phyloP scores from a whole-genome alignment of 768 basidiomycete genomes.

The Tricholoma furcatifolium region DNA sequence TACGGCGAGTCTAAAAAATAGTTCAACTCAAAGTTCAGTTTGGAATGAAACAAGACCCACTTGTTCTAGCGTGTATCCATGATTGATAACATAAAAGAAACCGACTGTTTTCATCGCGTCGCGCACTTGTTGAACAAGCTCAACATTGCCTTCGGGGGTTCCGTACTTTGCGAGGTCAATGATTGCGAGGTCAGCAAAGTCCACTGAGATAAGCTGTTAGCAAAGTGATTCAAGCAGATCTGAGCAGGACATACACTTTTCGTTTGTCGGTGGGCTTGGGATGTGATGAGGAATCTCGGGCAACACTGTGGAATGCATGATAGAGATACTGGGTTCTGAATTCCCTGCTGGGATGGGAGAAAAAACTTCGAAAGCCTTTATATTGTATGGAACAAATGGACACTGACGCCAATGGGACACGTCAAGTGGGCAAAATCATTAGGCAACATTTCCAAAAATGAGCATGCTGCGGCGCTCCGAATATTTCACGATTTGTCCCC shows the following conservation, averaged over 20 bases:
- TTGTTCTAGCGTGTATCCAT: constrained; percentile 42
- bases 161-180: constrained; percentile 46
- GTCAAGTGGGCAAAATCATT: too few relatives aligned
- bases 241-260: constrained; percentile 3
- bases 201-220: constrained; percentile 19
- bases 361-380: too few relatives aligned
- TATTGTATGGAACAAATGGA: too few relatives aligned
- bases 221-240: not conserved
- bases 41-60: constrained; percentile 19
- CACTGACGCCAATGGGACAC: too few relatives aligned
- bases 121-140: constrained; percentile 38
- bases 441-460: too few relatives aligned
- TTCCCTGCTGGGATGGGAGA: too few relatives aligned
- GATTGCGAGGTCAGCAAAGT: constrained; percentile 47
- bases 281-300: constrained; percentile 35
- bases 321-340: not conserved
- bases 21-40: not conserved
- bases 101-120: constrained; percentile 42
- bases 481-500: too few relatives aligned
- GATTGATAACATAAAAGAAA: constrained; percentile 51
- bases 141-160: constrained; percentile 34
- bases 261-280: constrained; percentile 14
- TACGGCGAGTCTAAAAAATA: constrained; percentile 33
- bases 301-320: constrained; percentile 30
- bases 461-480: too few relatives aligned